Percentiles rank a stretch among this genome's conserved stretches.
Evolutionary conservation across 495 filamentous ascomycete genomes (phyloP).

Genomic region (Aspergillus biplanus): DNA sequence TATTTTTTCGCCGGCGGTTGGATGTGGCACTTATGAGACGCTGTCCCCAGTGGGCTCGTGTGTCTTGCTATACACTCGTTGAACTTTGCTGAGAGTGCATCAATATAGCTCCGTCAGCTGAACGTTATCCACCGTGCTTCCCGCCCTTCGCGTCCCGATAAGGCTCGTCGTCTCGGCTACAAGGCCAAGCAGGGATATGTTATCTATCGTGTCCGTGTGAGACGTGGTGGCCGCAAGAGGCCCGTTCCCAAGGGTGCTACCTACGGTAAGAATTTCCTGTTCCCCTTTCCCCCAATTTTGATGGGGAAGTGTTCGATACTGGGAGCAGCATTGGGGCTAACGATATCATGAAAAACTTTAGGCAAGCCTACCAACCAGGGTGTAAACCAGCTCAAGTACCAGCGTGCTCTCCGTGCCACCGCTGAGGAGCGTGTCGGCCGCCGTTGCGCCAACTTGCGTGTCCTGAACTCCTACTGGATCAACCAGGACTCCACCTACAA

Average conservation of each 20-base stretch:
- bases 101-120: constrained; percentile 98
- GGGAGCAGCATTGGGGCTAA: not conserved
- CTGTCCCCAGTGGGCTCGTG: constrained; percentile 32
- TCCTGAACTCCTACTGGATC: constrained; percentile 99
- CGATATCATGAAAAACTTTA: constrained; percentile 37
- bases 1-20: constrained; percentile 45
- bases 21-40: constrained; percentile 49
- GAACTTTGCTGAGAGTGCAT: constrained; percentile 99
- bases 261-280: constrained; percentile 68
- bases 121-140: constrained; percentile 99
- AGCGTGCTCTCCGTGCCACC: constrained; percentile 94
- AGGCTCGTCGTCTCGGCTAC: constrained; percentile 99
- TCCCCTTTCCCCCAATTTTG: not conserved
- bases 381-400: constrained; percentile 99
- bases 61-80: constrained; percentile 98
- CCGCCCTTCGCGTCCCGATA: constrained; percentile 97
- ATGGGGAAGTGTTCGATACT: not conserved
- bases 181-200: constrained; percentile 99
- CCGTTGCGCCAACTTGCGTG: constrained; percentile 96
- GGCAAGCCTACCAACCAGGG: constrained; percentile 99
- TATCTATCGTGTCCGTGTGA: constrained; percentile 97
- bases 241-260: constrained; percentile 98
- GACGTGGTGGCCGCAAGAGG: constrained; percentile 95
- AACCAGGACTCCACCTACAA: constrained; percentile 99
- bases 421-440: constrained; percentile 99